Evolutionary conservation across 257 asterid genomes (phyloP).

Genomic region (Solanum paucissectum): DNA sequence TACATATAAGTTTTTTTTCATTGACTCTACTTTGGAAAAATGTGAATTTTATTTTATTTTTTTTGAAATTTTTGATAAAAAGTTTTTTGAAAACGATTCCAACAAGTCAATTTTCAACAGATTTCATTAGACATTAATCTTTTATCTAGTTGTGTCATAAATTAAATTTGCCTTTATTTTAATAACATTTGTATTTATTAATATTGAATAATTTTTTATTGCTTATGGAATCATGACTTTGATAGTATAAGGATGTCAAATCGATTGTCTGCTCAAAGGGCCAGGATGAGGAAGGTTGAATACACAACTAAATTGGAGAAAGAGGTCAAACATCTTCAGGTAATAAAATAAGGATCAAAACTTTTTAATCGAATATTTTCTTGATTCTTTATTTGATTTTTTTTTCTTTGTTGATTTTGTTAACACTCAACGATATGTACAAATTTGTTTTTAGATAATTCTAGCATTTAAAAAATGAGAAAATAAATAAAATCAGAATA

Average conservation of each 20-base stretch:
- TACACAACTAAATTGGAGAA: conserved; percentile 24
- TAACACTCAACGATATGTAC: background rate
- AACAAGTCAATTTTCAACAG: background rate
- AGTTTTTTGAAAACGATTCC: background rate
- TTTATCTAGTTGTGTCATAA: background rate
- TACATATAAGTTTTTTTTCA: background rate
- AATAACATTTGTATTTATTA: background rate
- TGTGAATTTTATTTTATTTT: background rate
- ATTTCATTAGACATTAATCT: background rate
- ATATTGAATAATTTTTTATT: background rate
- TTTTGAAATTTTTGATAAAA: background rate
- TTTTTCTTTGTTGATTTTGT: background rate
- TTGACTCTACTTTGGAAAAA: background rate
- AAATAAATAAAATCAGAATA: no score
- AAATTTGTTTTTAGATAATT: background rate
- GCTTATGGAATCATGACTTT: background rate
- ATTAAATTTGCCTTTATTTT: background rate
- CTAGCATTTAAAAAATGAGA: background rate
- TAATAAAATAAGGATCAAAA: background rate
- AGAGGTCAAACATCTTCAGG: conserved; percentile 21
- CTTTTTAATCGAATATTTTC: background rate
- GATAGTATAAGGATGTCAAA: conserved; percentile 32
- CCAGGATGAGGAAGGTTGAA: conserved; percentile 18
- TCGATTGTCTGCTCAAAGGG: conserved; percentile 46
- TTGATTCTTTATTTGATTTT: background rate